Evolutionary conservation across 345 rosid genomes (phyloP).

Genomic region (Salix caprea): DNA sequence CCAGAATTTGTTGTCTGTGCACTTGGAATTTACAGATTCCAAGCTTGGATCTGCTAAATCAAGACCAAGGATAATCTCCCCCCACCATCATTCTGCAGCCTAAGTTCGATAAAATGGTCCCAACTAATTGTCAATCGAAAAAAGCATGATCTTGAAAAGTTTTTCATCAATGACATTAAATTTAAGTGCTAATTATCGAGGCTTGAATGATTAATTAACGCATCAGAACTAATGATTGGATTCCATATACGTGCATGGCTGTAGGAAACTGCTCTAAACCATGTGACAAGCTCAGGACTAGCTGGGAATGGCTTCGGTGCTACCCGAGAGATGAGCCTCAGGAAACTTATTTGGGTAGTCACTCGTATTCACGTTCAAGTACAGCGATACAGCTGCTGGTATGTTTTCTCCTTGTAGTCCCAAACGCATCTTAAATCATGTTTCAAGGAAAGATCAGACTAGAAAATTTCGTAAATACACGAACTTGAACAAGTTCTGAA

Average conservation of each 20-base stretch:
- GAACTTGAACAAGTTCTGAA: not conserved
- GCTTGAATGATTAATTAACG: not conserved
- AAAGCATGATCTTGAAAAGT: too few species aligned
- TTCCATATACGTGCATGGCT: not conserved
- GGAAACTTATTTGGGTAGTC: conserved; percentile 24
- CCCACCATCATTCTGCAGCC: too few species aligned
- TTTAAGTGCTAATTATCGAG: not conserved
- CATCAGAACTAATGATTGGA: not conserved
- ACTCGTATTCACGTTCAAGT: conserved; percentile 27
- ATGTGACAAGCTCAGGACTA: conserved; percentile 20
- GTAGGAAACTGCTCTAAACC: conserved; percentile 25
- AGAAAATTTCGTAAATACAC: not conserved
- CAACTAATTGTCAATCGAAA: too few species aligned
- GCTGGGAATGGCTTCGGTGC: conserved; percentile 23
- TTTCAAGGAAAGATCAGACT: not conserved
- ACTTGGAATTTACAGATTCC: too few species aligned
- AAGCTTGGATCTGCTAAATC: too few species aligned
- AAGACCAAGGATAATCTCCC: too few species aligned
- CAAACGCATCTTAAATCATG: not conserved
- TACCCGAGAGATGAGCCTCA: conserved; percentile 20
- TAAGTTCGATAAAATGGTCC: too few species aligned
- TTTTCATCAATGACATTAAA: too few species aligned
- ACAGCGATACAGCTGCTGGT: conserved; percentile 22
- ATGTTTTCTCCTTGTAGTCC: not conserved
- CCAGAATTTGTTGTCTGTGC: not conserved